A percentile compares a stretch with the other conserved stretches of the same genome.
phyloP scores from a whole-genome alignment of 768 basidiomycete species.

The Amanita rimosa region DNA sequence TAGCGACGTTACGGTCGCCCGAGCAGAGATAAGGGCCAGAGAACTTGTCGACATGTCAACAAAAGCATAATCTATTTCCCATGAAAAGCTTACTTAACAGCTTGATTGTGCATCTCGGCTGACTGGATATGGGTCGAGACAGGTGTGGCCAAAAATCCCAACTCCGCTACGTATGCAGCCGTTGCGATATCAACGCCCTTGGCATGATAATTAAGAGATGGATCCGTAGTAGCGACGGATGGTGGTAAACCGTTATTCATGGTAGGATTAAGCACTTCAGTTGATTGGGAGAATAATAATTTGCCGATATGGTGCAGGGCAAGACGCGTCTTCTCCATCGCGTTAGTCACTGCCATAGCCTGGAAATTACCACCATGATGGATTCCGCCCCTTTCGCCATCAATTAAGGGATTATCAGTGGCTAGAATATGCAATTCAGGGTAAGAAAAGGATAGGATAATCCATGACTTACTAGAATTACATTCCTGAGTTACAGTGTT shows the following conservation, averaged over 20 bases:
- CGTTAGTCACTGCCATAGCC: slow-evolving; percentile 64
- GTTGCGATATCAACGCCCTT: slow-evolving; percentile 76
- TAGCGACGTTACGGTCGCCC: slow-evolving; percentile 58
- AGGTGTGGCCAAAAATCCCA: slow-evolving; percentile 68
- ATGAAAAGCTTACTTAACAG: slow-evolving; percentile 50
- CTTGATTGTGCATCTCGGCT: slow-evolving; percentile 81
- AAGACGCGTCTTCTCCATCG: slow-evolving; percentile 83
- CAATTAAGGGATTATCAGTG: slow-evolving; percentile 75
- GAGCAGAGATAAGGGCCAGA: slow-evolving; percentile 61
- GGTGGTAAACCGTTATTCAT: slow-evolving; percentile 77
- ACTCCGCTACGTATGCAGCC: slow-evolving; percentile 71
- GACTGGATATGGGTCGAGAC: slow-evolving; percentile 75
- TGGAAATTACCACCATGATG: slow-evolving; percentile 88
- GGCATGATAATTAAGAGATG: slow-evolving; percentile 64
- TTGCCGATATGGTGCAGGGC: slow-evolving; percentile 61
- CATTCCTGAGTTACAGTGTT: slow-evolving; percentile 55
- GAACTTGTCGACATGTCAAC: slow-evolving; percentile 20
- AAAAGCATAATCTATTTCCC: slow-evolving; percentile 2
- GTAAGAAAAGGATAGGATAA: background rate
- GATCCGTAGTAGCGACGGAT: slow-evolving; percentile 61
- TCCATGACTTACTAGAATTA: slow-evolving; percentile 53
- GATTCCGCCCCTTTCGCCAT: slow-evolving; percentile 49
- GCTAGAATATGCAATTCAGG: slow-evolving; percentile 26
- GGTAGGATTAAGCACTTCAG: slow-evolving; percentile 68
- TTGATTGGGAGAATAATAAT: slow-evolving; percentile 56